These are phyloP conservation scores for Niebla homalea DNA, from an alignment of 495 filamentous ascomycete species.

Conservation along the genomic window DNA sequence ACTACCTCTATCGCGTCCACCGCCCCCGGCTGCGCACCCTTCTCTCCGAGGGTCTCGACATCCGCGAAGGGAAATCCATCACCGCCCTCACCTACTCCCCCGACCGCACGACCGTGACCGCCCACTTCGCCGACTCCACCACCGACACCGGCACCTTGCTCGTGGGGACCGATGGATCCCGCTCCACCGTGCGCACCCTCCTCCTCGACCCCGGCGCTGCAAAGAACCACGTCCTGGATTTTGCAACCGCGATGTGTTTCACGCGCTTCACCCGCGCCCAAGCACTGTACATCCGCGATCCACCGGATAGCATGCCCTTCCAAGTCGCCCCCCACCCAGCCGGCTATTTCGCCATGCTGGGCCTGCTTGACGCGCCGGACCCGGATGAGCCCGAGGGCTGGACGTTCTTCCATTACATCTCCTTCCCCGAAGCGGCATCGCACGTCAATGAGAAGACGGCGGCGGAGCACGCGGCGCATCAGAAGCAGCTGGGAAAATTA, in stretches of 20 bases:
- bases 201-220: conserved; percentile 9
- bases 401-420: conserved; percentile 25
- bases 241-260: conserved; percentile 18
- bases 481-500: conserved; percentile 25
- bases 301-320: neutral
- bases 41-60: conserved; percentile 21
- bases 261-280: conserved; percentile 17
- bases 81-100: conserved; percentile 7
- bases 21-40: conserved; percentile 24
- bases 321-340: neutral
- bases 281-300: conserved; percentile 15
- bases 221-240: neutral
- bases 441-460: conserved; percentile 4
- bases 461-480: conserved; percentile 22
- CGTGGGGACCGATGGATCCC: conserved; percentile 17
- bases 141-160: conserved; percentile 8
- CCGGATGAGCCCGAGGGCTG: conserved; percentile 24
- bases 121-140: conserved; percentile 14
- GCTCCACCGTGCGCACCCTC: conserved; percentile 11
- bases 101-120: conserved; percentile 15
- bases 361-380: conserved; percentile 16
- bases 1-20: conserved; percentile 23
- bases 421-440: conserved; percentile 20
- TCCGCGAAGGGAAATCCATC: conserved; percentile 18
- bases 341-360: neutral